A percentile compares a stretch with the other conserved stretches of the same genome.
These are phyloP conservation scores for Alternaria incomplexa DNA, from an alignment of 2,329 filamentous ascomycete species.

Conservation along the genomic window DNA sequence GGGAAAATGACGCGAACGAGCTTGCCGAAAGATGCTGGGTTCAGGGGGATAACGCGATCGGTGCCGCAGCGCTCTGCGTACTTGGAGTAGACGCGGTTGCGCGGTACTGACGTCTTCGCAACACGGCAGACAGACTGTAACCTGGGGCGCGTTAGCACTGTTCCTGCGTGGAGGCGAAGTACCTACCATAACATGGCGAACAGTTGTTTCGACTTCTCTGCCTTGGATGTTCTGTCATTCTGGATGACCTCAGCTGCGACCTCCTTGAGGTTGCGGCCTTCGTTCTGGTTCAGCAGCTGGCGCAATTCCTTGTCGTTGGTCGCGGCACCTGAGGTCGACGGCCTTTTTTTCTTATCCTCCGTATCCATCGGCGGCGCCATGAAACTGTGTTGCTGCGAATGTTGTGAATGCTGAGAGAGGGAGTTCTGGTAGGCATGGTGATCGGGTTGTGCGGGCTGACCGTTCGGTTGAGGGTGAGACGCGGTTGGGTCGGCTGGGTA, in stretches of 20 bases:
- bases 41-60: constrained; percentile 91
- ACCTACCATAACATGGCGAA: constrained; percentile 88
- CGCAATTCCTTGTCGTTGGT: constrained; percentile 84
- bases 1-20: constrained; percentile 95
- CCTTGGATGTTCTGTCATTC: constrained; percentile 80
- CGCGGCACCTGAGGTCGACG: constrained; percentile 70
- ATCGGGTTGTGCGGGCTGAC: constrained; percentile 34
- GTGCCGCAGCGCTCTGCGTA: constrained; percentile 93
- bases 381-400: constrained; percentile 32
- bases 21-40: constrained; percentile 97
- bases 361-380: constrained; percentile 38
- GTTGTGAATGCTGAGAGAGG: constrained; percentile 31
- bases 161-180: neutral
- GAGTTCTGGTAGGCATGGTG: constrained; percentile 36
- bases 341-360: constrained; percentile 60
- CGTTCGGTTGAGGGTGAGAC: constrained; percentile 20
- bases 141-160: constrained; percentile 57
- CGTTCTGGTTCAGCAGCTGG: constrained; percentile 73
- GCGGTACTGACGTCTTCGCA: constrained; percentile 84
- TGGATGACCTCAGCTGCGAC: constrained; percentile 78
- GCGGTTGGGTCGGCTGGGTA: constrained; percentile 33
- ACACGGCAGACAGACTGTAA: constrained; percentile 72
- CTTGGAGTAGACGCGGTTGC: constrained; percentile 92
- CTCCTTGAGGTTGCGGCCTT: constrained; percentile 70
- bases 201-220: constrained; percentile 81